Conservation (phyloP, 2,329 filamentous ascomycete genomes). For the Aureobasidium sp. region DNA sequence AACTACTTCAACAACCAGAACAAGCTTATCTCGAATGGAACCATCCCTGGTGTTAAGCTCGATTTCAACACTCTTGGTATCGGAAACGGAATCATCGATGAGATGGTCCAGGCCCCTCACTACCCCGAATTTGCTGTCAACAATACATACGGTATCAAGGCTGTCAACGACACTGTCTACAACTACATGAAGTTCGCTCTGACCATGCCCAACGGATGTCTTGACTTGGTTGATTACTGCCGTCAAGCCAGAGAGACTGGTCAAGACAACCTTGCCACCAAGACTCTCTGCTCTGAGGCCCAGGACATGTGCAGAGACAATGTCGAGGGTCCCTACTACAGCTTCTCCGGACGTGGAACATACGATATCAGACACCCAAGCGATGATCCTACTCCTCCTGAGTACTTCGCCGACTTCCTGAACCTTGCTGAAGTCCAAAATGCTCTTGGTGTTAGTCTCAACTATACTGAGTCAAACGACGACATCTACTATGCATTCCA, state of each 20-base stretch:
- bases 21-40: slow-evolving; percentile 39
- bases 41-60: slow-evolving; percentile 28
- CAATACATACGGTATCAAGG: slow-evolving; percentile 50
- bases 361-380: slow-evolving; percentile 55
- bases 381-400: slow-evolving; percentile 52
- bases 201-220: slow-evolving; percentile 41
- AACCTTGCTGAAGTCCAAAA: slow-evolving; percentile 52
- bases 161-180: slow-evolving; percentile 52
- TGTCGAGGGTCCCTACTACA: slow-evolving; percentile 51
- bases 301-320: slow-evolving; percentile 49
- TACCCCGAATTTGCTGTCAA: slow-evolving; percentile 49
- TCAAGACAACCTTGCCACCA: slow-evolving; percentile 26
- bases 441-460: slow-evolving; percentile 50
- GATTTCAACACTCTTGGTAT: slow-evolving; percentile 47
- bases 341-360: slow-evolving; percentile 45
- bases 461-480: slow-evolving; percentile 47
- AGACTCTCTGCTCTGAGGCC: slow-evolving; percentile 49
- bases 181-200: slow-evolving; percentile 52
- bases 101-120: slow-evolving; percentile 41
- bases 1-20: slow-evolving; percentile 53
- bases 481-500: slow-evolving; percentile 46
- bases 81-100: slow-evolving; percentile 51
- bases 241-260: slow-evolving; percentile 33
- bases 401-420: slow-evolving; percentile 57
- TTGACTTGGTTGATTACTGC: slow-evolving; percentile 46